Percentiles rank a stretch among this genome's conserved stretches.
These are phyloP conservation scores for Salix purpurea DNA, from an alignment of 345 rosid species.

Conservation along the genomic window DNA sequence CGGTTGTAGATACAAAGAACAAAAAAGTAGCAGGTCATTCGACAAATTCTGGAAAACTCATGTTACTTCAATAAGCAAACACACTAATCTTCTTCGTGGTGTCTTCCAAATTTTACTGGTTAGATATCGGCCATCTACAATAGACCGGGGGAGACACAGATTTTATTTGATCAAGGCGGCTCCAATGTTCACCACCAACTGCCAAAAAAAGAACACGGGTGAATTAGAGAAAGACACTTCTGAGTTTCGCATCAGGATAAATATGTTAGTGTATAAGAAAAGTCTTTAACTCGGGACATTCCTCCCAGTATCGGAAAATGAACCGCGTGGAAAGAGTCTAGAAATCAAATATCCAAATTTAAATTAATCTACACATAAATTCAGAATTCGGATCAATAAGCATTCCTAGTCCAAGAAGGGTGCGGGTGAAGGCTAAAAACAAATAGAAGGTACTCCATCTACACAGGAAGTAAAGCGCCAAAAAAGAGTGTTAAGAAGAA, in stretches of 20 bases:
- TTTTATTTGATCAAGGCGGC: slow-evolving; percentile 9
- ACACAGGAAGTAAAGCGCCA: not conserved
- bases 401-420: not conserved
- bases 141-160: not conserved
- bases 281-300: not conserved
- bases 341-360: not conserved
- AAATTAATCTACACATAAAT: not conserved
- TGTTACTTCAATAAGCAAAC: too few relatives aligned
- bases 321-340: not conserved
- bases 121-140: not conserved
- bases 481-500: not conserved
- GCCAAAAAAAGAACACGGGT: not conserved
- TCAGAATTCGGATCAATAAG: not conserved
- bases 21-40: too few relatives aligned
- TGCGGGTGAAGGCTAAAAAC: not conserved
- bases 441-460: not conserved
- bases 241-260: not conserved
- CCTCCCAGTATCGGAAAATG: not conserved
- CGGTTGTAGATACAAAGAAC: not conserved
- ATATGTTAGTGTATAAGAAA: not conserved
- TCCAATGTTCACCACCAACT: slow-evolving; percentile 7
- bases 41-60: too few relatives aligned
- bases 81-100: too few relatives aligned
- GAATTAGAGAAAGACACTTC: not conserved
- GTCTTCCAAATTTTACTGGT: too few relatives aligned